Base-by-base conservation (phyloP, 1,284 basidiomycete genomes). In the Phellopilus nigrolimitatus region DNA sequence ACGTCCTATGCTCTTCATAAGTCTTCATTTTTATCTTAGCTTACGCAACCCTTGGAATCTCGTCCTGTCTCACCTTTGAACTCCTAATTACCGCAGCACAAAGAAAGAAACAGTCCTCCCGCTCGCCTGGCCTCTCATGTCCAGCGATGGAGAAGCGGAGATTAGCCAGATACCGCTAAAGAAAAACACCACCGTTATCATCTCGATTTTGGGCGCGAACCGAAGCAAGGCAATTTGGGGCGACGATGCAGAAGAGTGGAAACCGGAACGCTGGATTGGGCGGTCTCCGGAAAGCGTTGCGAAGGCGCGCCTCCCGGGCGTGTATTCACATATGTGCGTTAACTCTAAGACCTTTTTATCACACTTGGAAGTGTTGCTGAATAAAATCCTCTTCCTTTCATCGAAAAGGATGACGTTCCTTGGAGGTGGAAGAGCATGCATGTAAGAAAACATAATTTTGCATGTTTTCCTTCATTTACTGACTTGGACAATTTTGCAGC, bases 311-410 rank as follows among this genome's bases (percentile, higher is more conserved):
- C 38, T 56, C 9, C 57, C 55, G 6, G 57, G 57, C 8, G 49
- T 56, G 17, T 58, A 58, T 48, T 37, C 56, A 15, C 54, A 52
- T 15, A 56, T 46, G 58, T 59, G 40, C 38, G 57, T 56, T n/a
- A n/a, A n/a, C 15, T 10, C 3, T 22, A 9, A n/a, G n/a, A n/a
- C n/a, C n/a, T n/a, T n/a, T n/a, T n/a, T n/a, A n/a, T n/a, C n/a
- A n/a, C 7, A 22, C 7, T 4, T 27, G 34, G 30, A 13, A n/a
- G 17, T 46, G n/a, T 10, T n/a, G n/a, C n/a, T n/a, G n/a, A n/a
- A n/a, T 31, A 12, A 24, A 19, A 37, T 7, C 39, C 6, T 28
- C 19, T 10, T 15, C 10, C 28, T 17, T 15, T 8, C 13, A n/a
- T n/a, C n/a, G n/a, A 33, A 3, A 27, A 57, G 56, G 41, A 50